phyloP scores from a whole-genome alignment of 2,329 filamentous ascomycete species.

The Penicillium concentricum region DNA sequence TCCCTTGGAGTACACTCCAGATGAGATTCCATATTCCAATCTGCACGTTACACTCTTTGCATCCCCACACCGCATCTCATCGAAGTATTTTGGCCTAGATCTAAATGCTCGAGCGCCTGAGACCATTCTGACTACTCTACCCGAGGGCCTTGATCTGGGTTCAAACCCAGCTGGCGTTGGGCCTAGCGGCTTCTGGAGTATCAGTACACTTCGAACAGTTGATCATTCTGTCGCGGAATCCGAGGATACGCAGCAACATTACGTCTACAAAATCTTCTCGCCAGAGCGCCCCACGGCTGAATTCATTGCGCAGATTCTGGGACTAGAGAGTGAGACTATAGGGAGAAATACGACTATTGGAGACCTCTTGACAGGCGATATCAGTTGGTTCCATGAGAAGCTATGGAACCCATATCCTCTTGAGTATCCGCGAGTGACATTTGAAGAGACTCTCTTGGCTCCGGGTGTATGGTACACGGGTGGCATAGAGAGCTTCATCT shows the following conservation, averaged over 20 bases:
- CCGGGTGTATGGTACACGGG: constrained; percentile 56
- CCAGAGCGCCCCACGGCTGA: constrained; percentile 47
- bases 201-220: constrained; percentile 69
- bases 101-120: constrained; percentile 58
- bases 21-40: constrained; percentile 78
- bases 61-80: constrained; percentile 69
- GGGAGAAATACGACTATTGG: constrained; percentile 29
- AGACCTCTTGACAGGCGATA: constrained; percentile 41
- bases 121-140: constrained; percentile 79
- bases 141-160: constrained; percentile 48
- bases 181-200: constrained; percentile 77
- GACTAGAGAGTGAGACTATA: constrained; percentile 32
- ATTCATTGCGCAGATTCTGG: constrained; percentile 53
- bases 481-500: constrained; percentile 88
- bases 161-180: constrained; percentile 59
- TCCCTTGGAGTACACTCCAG: constrained; percentile 55
- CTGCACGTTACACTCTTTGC: constrained; percentile 90
- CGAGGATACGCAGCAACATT: constrained; percentile 43
- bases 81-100: constrained; percentile 65
- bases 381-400: constrained; percentile 77
- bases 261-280: constrained; percentile 68
- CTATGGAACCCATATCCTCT: constrained; percentile 84
- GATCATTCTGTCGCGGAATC: constrained; percentile 53
- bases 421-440: constrained; percentile 78
- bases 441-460: constrained; percentile 73